Percentiles rank a stretch among this genome's conserved stretches.
Evolutionary conservation across 1,284 basidiomycete species (phyloP).

Genomic region (Tilletia indica): DNA sequence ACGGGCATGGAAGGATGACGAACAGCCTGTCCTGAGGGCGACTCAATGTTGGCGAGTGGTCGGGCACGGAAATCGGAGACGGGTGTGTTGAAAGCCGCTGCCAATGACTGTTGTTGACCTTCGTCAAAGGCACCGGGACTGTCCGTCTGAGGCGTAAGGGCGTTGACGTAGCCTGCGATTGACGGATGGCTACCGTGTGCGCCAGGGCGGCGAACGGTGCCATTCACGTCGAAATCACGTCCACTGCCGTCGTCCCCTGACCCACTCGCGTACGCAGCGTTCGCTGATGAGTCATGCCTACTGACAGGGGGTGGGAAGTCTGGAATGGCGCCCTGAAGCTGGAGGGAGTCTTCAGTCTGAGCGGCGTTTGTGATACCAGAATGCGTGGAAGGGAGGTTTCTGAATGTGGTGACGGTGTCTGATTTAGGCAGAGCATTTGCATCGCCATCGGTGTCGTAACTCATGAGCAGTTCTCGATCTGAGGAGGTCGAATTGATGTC

Average conservation of each 20-base stretch:
- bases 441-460: no score
- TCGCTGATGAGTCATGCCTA: no score
- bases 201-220: not conserved
- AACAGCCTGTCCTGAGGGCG: not conserved
- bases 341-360: constrained; percentile 10
- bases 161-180: not conserved
- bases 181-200: constrained; percentile 1
- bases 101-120: not conserved
- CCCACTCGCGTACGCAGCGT: no score
- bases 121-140: not conserved
- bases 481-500: no score
- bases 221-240: not conserved
- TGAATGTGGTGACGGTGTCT: constrained; percentile 10
- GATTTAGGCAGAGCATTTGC: not conserved
- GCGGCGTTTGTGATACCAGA: not conserved
- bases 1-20: constrained; percentile 16
- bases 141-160: not conserved
- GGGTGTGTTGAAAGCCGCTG: not conserved
- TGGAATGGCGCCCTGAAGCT: constrained; percentile 13
- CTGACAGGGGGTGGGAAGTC: constrained; percentile 16
- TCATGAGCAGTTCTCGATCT: no score
- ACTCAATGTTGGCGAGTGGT: constrained; percentile 5
- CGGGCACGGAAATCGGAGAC: constrained; percentile 7
- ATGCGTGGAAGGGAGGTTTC: constrained; percentile 3
- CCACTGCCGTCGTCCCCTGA: no score